phyloP scores from a whole-genome alignment of 78 protist species.

The Dictyostelium citrinum region DNA sequence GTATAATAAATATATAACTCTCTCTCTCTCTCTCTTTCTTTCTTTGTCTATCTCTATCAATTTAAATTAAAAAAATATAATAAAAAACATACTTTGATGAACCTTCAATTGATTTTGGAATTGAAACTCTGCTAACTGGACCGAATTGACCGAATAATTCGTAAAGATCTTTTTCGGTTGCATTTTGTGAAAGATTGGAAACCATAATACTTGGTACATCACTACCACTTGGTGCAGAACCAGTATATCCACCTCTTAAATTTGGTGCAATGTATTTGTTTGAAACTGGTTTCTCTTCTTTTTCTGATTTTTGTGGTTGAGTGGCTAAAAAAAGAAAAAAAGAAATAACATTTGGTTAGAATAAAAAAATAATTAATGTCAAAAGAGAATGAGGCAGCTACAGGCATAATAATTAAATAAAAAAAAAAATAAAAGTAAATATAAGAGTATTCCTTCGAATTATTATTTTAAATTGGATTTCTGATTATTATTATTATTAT shows the following conservation, averaged over 20 bases:
- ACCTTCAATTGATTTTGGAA: constrained; percentile 54
- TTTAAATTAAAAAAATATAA: not conserved
- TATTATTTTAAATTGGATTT: too few species aligned
- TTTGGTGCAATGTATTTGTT: constrained; percentile 56
- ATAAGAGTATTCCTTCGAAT: too few species aligned
- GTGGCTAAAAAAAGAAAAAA: not conserved
- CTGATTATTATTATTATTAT: too few species aligned
- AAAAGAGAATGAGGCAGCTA: not conserved
- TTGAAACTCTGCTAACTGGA: constrained; percentile 34
- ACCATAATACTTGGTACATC: constrained; percentile 69
- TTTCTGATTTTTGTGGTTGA: constrained; percentile 28
- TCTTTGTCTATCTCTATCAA: too few species aligned
- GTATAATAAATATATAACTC: not conserved
- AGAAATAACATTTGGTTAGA: not conserved
- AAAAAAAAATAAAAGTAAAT: too few species aligned
- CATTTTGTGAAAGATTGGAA: constrained; percentile 63
- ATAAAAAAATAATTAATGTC: not conserved
- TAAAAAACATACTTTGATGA: constrained; percentile 9
- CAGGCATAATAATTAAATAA: not conserved
- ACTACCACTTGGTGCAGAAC: constrained; percentile 9
- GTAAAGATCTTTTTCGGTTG: constrained; percentile 62
- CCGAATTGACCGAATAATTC: constrained; percentile 53
- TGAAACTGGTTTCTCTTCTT: not conserved
- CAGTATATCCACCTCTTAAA: constrained; percentile 18
- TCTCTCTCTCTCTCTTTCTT: too few species aligned